Conservation (phyloP, 345 rosid genomes). For the Gossypium ekmanianum region DNA sequence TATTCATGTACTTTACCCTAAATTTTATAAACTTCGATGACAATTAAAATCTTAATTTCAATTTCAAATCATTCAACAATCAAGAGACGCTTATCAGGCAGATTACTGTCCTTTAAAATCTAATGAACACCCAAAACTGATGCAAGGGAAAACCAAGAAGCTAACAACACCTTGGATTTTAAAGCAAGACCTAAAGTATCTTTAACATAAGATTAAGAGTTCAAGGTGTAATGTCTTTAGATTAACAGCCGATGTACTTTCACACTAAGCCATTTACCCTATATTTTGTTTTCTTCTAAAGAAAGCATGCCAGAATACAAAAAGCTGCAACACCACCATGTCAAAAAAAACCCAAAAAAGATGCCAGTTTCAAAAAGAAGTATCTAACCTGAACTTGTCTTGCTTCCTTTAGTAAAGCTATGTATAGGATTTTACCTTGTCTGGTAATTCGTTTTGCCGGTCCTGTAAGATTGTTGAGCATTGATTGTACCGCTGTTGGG, state of each 20-base stretch:
- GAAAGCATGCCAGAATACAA: background rate
- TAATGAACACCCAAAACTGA: background rate
- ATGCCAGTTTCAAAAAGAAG: background rate
- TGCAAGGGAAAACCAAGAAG: background rate
- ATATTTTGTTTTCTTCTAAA: background rate
- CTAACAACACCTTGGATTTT: background rate
- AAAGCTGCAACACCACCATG: background rate
- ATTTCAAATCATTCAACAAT: background rate
- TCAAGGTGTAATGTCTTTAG: background rate
- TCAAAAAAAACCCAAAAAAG: background rate
- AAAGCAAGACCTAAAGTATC: background rate
- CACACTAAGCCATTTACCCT: background rate
- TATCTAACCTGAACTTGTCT: background rate
- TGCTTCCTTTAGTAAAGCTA: background rate
- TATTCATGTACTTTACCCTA: too few relatives aligned
- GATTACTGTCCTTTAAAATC: background rate
- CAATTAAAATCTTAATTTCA: background rate
- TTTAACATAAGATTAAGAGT: background rate
- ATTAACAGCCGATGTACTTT: background rate
- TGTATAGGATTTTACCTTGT: constrained; percentile 16
- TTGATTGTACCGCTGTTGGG: constrained; percentile 18
- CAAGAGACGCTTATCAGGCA: background rate
- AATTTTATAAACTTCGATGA: background rate
- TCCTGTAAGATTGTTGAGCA: constrained; percentile 23
- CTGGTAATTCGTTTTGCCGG: constrained; percentile 1